Evolutionary conservation across 352 stramenopile species (phyloP).

Genomic region (Globisporangium camurandrum): DNA sequence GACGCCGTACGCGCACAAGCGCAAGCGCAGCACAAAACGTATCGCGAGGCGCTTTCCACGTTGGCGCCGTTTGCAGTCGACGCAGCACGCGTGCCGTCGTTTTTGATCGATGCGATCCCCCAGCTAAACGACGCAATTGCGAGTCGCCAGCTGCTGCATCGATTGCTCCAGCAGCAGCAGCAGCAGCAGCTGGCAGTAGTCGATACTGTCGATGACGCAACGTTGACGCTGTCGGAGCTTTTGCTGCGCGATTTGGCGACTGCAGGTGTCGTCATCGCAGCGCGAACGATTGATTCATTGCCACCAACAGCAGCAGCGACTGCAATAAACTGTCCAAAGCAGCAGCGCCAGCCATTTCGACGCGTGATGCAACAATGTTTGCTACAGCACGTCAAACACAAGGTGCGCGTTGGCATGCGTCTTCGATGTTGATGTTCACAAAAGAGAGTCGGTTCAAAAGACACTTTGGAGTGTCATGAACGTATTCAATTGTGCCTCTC

Average conservation of each 20-base stretch:
- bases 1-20: too few species aligned
- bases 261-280: conserved; percentile 1
- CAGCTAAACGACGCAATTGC: conserved; percentile 40
- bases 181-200: neutral
- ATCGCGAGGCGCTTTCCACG: conserved; percentile 23
- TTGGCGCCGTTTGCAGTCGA: conserved; percentile 43
- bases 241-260: conserved; percentile 3
- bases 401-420: conserved; percentile 10
- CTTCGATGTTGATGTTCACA: neutral
- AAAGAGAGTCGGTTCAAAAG: too few species aligned
- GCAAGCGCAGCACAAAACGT: too few species aligned
- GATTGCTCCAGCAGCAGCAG: conserved; percentile 35
- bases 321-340: conserved; percentile 11
- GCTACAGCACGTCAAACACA: conserved; percentile 23
- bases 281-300: neutral
- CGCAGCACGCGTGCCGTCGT: conserved; percentile 25
- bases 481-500: too few species aligned
- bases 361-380: conserved; percentile 25
- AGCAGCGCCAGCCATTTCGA: conserved; percentile 40
- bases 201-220: neutral
- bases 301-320: too few species aligned
- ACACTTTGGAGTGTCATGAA: too few species aligned
- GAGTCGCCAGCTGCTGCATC: conserved; percentile 61
- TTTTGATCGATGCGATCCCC: conserved; percentile 25
- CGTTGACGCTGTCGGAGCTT: conserved; percentile 3